A percentile compares a stretch with the other conserved stretches of the same genome.
Conservation (phyloP, 345 rosid species). For the Melaleuca alternifolia region DNA sequence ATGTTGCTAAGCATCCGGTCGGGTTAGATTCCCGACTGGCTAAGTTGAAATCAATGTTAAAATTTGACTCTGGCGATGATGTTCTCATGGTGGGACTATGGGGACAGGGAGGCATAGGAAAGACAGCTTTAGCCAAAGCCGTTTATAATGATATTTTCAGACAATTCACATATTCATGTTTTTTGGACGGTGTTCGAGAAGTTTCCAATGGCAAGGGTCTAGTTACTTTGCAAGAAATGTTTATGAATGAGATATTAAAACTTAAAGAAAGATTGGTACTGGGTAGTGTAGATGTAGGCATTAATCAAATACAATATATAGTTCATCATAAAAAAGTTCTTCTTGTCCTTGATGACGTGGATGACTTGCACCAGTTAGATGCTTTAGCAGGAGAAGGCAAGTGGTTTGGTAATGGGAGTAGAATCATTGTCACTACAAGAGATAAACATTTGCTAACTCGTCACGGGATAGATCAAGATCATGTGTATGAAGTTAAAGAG, state of each 20-base stretch:
- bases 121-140: not conserved
- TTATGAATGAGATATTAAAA: not conserved
- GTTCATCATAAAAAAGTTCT: not conserved
- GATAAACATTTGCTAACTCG: not conserved
- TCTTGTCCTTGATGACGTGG: not conserved
- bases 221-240: not conserved
- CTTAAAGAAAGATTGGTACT: not conserved
- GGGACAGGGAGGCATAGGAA: not conserved
- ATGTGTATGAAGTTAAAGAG: not conserved
- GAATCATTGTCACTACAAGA: not conserved
- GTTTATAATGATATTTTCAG: not conserved
- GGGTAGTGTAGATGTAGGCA: fast-evolving
- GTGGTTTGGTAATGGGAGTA: fast-evolving
- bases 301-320: not conserved
- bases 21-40: not conserved
- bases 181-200: not conserved
- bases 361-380: fast-evolving
- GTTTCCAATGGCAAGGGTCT: not conserved
- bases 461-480: not conserved
- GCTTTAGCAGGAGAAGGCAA: not conserved
- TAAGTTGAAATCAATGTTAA: not conserved
- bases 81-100: not conserved
- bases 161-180: not conserved
- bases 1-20: not conserved
- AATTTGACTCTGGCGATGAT: not conserved